These are phyloP conservation scores for Saussurea involucrata DNA, from an alignment of 129 eudicot species.

Conservation along the genomic window DNA sequence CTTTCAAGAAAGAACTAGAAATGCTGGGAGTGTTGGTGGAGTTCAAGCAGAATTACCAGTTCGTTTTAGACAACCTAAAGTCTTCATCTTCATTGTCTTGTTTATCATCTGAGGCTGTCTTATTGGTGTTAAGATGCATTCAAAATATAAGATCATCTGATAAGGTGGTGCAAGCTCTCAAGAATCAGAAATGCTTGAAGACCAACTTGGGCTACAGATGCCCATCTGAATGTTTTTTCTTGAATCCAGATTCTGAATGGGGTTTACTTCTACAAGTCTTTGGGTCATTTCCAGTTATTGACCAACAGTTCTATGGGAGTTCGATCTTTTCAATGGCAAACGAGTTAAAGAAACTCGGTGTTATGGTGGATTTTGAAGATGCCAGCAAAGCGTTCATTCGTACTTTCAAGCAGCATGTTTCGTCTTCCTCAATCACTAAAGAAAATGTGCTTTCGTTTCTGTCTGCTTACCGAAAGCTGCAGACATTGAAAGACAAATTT, in stretches of 20 bases:
- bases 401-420: constrained; percentile 40
- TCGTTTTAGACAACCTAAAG: constrained; percentile 40
- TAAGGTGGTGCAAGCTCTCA: constrained; percentile 28
- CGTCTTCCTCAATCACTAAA: constrained; percentile 22
- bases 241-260: constrained; percentile 43
- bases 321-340: constrained; percentile 7
- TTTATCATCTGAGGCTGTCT: constrained; percentile 23
- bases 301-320: constrained; percentile 34
- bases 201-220: constrained; percentile 43
- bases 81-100: constrained; percentile 9
- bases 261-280: constrained; percentile 48
- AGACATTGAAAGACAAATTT: not conserved
- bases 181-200: constrained; percentile 28
- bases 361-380: constrained; percentile 34
- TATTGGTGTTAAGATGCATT: constrained; percentile 29
- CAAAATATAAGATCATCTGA: constrained; percentile 8
- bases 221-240: constrained; percentile 45
- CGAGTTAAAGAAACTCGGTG: constrained; percentile 42
- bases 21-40: constrained; percentile 38
- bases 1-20: constrained; percentile 30
- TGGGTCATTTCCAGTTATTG: constrained; percentile 39
- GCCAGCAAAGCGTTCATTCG: constrained; percentile 31
- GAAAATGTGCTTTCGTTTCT: constrained; percentile 31
- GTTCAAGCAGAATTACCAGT: constrained; percentile 25
- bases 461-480: constrained; percentile 28